Evolutionary conservation across 768 basidiomycete genomes (phyloP), one percentile per base, ranked within the genome.

Genomic region (Collybia nuda): DNA sequence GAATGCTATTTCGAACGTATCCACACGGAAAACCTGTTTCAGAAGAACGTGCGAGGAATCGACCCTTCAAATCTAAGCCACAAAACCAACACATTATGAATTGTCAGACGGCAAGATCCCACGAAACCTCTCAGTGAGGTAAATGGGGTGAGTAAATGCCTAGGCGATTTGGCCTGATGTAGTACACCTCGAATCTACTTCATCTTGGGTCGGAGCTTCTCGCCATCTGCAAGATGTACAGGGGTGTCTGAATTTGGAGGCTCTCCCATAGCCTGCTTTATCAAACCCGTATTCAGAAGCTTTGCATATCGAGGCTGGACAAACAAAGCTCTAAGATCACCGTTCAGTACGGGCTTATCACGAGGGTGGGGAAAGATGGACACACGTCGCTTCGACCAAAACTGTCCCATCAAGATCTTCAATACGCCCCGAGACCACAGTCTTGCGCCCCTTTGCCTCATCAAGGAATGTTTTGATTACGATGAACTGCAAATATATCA

Each of bases 291-390:
- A 56, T 84, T 82, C 22, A 97, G 74, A 44, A 93, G 73, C 50
- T 85, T 82, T 2, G 94, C 89, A 59, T 95, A 93, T 51, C 82
- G 84, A 1, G 95, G 95, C 60, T 98, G 93, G 12, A 98, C 82
- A 60, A 96, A 97, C 32, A 86, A 74, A 0, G 82, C 90, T 0
- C 90, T 92, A 61, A n/a, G 18, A 18, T 40, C 19, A 11, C 22
- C 43, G 35, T 29, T 4, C 22, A 26, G 52, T 50, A 24, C 47
- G 32, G 35, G n/a, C 15, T n/a, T 46, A 6, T 39, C 23, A 47
- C 0, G 21, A 2, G 11, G 15, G 40, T 6, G 18, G 3, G n/a
- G 44, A 37, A 28, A 53, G 43, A 28, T 22, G 45, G 18, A 79
- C 86, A 56, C 60, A 93, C 93, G 72, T 77, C 1, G 93, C 93